Percentiles rank a stretch among this genome's conserved stretches.
Conservation (phyloP, 768 basidiomycete genomes). For the Butyriboletus loyo region DNA sequence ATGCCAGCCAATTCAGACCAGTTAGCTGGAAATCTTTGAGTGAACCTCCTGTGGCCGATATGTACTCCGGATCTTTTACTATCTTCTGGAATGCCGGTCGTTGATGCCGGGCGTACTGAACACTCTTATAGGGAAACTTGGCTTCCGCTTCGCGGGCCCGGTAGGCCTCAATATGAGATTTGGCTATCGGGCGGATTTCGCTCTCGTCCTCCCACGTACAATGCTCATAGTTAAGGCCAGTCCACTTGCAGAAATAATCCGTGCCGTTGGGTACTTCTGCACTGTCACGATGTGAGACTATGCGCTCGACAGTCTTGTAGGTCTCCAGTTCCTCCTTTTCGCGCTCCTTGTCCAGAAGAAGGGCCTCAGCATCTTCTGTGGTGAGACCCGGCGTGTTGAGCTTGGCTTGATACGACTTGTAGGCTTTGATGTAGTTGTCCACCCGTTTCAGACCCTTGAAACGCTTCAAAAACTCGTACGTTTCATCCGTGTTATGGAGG, state of each 20-base stretch:
- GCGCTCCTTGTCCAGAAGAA: slow-evolving; percentile 87
- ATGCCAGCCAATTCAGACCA: slow-evolving; percentile 98
- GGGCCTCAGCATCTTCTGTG: slow-evolving; percentile 85
- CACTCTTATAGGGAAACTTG: slow-evolving; percentile 84
- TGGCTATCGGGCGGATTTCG: slow-evolving; percentile 76
- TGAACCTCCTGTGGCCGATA: slow-evolving; percentile 70
- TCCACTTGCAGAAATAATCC: slow-evolving; percentile 98
- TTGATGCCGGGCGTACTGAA: slow-evolving; percentile 56
- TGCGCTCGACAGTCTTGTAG: slow-evolving; percentile 87
- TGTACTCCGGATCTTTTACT: slow-evolving; percentile 83
- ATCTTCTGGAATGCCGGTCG: slow-evolving; percentile 84
- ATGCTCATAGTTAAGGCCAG: slow-evolving; percentile 86
- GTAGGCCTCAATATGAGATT: slow-evolving; percentile 77
- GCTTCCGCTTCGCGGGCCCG: slow-evolving; percentile 71
- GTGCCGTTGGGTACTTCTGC: slow-evolving; percentile 46
- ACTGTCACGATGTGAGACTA: slow-evolving; percentile 75
- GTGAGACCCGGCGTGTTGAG: slow-evolving; percentile 64
- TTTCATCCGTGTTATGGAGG: slow-evolving; percentile 98
- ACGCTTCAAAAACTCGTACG: slow-evolving; percentile 91
- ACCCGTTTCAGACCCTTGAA: slow-evolving; percentile 96
- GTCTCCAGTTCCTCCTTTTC: slow-evolving; percentile 89
- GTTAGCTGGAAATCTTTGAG: slow-evolving; percentile 98
- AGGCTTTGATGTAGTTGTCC: slow-evolving; percentile 97
- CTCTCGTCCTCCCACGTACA: slow-evolving; percentile 92
- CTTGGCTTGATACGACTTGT: slow-evolving; percentile 69